Percentiles rank a stretch among this genome's conserved stretches.
Conservation (phyloP, 1,284 basidiomycete species). For the Cryptococcus sp. region DNA sequence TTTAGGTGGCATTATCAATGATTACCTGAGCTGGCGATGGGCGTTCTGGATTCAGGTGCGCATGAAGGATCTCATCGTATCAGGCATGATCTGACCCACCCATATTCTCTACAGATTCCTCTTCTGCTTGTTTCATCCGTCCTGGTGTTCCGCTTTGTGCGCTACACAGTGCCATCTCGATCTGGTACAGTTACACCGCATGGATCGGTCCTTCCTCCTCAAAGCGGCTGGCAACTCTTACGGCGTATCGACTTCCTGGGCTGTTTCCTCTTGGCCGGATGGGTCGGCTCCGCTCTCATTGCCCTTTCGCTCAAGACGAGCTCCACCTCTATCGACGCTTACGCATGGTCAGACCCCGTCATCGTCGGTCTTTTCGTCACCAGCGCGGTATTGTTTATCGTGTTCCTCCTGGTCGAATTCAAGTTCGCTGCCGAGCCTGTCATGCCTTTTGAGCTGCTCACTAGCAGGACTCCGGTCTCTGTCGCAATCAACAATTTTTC, state of each 20-base stretch:
- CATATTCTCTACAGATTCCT: slow-evolving; percentile 61
- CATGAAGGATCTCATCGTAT: background rate
- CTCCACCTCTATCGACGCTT: slow-evolving; percentile 27
- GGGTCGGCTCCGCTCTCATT: slow-evolving; percentile 72
- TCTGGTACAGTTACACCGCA: slow-evolving; percentile 62
- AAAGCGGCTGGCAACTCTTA: slow-evolving; percentile 65
- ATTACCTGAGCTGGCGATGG: slow-evolving; percentile 70
- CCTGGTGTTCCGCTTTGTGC: slow-evolving; percentile 72
- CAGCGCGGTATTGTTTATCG: slow-evolving; percentile 59
- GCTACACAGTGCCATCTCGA: slow-evolving; percentile 33
- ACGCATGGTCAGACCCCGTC: slow-evolving; percentile 65
- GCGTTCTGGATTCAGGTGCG: slow-evolving; percentile 65
- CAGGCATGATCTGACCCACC: background rate
- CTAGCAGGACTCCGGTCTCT: slow-evolving; percentile 66
- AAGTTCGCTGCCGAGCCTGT: slow-evolving; percentile 74
- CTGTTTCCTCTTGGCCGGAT: slow-evolving; percentile 71
- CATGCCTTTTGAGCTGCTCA: slow-evolving; percentile 76
- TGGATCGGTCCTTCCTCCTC: slow-evolving; percentile 54
- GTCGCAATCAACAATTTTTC: slow-evolving; percentile 76
- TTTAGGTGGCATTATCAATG: slow-evolving; percentile 83
- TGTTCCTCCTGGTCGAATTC: slow-evolving; percentile 74
- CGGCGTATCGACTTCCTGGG: slow-evolving; percentile 79
- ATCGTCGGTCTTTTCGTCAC: slow-evolving; percentile 66
- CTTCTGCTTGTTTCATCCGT: slow-evolving; percentile 68
- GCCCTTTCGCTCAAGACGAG: slow-evolving; percentile 74